phyloP scores from a whole-genome alignment of 345 rosid species.

The Arabidopsis arenosa region DNA sequence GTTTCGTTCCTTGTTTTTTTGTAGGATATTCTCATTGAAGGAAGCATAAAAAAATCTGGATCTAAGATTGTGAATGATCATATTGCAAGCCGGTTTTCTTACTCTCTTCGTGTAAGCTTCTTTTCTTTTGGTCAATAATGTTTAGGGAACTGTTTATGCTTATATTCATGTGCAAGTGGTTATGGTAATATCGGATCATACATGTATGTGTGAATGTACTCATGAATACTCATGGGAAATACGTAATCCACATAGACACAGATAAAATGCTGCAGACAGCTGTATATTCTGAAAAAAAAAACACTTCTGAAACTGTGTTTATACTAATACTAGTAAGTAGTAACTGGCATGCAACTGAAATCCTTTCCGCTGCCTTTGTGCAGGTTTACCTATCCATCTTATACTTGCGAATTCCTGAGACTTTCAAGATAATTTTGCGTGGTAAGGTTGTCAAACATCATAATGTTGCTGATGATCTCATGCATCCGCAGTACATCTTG shows the following conservation, averaged over 20 bases:
- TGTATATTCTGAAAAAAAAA: constrained; percentile 1
- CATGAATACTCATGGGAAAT: constrained; percentile 23
- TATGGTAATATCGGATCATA: background rate
- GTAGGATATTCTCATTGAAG: constrained; percentile 83
- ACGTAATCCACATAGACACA: constrained; percentile 13
- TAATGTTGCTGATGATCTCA: constrained; percentile 90
- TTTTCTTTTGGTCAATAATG: constrained; percentile 24
- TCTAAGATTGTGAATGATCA: constrained; percentile 67
- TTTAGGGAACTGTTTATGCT: constrained; percentile 15
- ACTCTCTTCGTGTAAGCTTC: constrained; percentile 84
- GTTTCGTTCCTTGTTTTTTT: constrained; percentile 22
- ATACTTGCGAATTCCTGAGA: constrained; percentile 79
- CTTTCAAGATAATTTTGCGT: constrained; percentile 73
- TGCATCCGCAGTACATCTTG: constrained; percentile 73
- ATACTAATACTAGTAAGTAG: background rate
- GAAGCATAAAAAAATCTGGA: constrained; percentile 58
- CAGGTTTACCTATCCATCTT: constrained; percentile 87
- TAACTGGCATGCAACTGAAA: constrained; percentile 24
- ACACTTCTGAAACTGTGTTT: constrained; percentile 8
- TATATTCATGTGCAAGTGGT: constrained; percentile 24
- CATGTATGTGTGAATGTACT: constrained; percentile 19
- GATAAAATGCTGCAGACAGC: constrained; percentile 14
- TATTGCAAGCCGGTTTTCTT: constrained; percentile 63
- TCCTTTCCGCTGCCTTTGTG: constrained; percentile 16
- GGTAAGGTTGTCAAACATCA: constrained; percentile 77